Percentiles rank a stretch among this genome's conserved stretches.
These are phyloP conservation scores for Dalbergia cultrata DNA, from an alignment of 306 rosid genomes.

Conservation along the genomic window DNA sequence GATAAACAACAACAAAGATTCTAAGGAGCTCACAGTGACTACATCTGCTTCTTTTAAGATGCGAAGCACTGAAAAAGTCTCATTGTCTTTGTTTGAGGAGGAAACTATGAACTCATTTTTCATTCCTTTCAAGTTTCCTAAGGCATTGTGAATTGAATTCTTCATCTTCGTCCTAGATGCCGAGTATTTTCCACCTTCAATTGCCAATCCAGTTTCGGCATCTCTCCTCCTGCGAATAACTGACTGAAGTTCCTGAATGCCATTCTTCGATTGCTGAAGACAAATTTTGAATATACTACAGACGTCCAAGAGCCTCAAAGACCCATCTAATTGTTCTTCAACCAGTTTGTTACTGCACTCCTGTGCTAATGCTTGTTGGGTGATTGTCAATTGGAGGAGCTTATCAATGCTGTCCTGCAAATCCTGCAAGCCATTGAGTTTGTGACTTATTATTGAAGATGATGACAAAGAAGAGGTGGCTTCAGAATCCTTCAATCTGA, in stretches of 20 bases:
- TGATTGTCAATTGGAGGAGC: conserved; percentile 41
- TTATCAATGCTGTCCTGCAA: conserved; percentile 38
- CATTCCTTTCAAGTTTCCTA: conserved; percentile 29
- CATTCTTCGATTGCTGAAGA: conserved; percentile 36
- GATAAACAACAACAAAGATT: conserved; percentile 39
- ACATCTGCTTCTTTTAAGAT: conserved; percentile 45
- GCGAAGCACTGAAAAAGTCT: not conserved
- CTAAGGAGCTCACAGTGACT: conserved; percentile 37
- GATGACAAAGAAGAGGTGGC: conserved; percentile 29
- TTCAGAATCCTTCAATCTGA: conserved; percentile 43
- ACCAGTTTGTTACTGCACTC: not conserved
- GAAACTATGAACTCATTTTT: conserved; percentile 22
- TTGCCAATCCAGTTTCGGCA: conserved; percentile 1
- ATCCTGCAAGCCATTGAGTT: conserved; percentile 38
- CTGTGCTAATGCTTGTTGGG: conserved; percentile 13
- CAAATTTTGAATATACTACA: conserved; percentile 32
- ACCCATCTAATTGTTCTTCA: conserved; percentile 27
- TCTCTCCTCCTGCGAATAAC: conserved; percentile 27
- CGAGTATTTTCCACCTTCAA: conserved; percentile 26
- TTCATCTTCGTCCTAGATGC: conserved; percentile 32
- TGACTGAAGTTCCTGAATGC: conserved; percentile 21
- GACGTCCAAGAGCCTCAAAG: conserved; percentile 8
- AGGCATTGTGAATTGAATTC: conserved; percentile 28
- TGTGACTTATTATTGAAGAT: conserved; percentile 28
- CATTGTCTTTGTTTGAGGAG: conserved; percentile 20